Conservation (phyloP, 108 stramenopile species). For the Discostella pseudostelligera region DNA sequence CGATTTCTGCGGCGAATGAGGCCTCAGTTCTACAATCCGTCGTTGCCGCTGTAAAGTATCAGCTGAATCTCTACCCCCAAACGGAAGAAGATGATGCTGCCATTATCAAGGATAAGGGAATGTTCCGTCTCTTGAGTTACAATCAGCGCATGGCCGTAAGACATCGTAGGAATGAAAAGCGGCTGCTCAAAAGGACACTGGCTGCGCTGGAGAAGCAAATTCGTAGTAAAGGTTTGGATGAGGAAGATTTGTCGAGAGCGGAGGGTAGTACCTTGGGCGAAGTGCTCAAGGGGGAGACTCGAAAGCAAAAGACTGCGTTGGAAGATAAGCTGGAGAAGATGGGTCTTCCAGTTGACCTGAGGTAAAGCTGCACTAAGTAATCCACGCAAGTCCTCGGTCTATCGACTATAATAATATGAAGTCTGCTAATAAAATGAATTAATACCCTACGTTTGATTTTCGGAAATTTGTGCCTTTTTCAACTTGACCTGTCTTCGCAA, state of each 20-base stretch:
- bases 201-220: constrained; percentile 87
- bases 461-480: constrained; percentile 59
- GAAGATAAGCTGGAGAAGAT: constrained; percentile 86
- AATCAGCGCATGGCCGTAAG: constrained; percentile 90
- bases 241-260: constrained; percentile 61
- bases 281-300: constrained; percentile 73
- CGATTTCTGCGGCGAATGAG: constrained; percentile 89
- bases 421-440: not conserved
- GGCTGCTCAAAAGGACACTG: constrained; percentile 87
- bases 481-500: constrained; percentile 72
- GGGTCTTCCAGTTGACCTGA: constrained; percentile 84
- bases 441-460: constrained; percentile 1
- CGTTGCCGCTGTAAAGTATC: constrained; percentile 78
- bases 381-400: no score
- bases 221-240: constrained; percentile 71
- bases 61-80: constrained; percentile 83
- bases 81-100: constrained; percentile 86
- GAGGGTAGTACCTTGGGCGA: constrained; percentile 82
- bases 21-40: constrained; percentile 85
- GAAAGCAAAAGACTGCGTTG: constrained; percentile 78
- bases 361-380: no score
- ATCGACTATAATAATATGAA: no score
- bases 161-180: constrained; percentile 86
- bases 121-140: constrained; percentile 78
- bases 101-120: constrained; percentile 80